phyloP scores from a whole-genome alignment of 2,329 filamentous ascomycete genomes.

The Huntiella decipiens region DNA sequence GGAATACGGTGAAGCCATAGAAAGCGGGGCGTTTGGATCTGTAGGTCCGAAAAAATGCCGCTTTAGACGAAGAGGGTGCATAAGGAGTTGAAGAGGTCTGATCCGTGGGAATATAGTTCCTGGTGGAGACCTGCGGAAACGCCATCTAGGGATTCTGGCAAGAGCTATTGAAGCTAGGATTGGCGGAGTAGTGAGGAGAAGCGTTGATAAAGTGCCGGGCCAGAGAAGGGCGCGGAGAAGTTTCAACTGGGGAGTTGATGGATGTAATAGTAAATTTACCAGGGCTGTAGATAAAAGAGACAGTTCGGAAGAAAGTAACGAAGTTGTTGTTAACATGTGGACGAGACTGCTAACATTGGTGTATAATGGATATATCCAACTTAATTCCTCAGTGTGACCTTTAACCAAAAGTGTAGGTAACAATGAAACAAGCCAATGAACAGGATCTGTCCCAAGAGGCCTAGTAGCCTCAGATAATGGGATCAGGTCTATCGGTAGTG shows the following conservation, averaged over 20 bases:
- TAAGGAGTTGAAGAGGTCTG: conserved; percentile 1
- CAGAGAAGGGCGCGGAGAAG: conserved; percentile 75
- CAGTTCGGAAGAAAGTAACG: conserved; percentile 68
- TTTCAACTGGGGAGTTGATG: conserved; percentile 61
- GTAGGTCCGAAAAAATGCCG: conserved; percentile 12
- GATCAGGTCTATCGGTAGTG: conserved; percentile 54
- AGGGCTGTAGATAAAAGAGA: conserved; percentile 70
- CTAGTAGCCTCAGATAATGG: conserved; percentile 26
- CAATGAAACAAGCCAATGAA: conserved; percentile 67
- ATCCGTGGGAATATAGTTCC: not conserved
- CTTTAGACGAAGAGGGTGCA: conserved; percentile 7
- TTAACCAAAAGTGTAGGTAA: conserved; percentile 35
- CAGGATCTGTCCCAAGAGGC: conserved; percentile 15
- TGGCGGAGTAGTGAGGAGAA: conserved; percentile 53
- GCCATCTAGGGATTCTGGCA: conserved; percentile 79
- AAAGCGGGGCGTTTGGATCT: not conserved
- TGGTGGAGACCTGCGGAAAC: conserved; percentile 45
- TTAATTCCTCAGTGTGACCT: conserved; percentile 2
- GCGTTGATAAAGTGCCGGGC: conserved; percentile 59
- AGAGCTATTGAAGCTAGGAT: conserved; percentile 71
- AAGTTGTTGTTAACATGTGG: conserved; percentile 70
- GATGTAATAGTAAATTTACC: conserved; percentile 62
- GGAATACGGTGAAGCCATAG: not conserved
- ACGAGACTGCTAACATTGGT: conserved; percentile 55
- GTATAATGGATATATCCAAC: conserved; percentile 57